Evolutionary conservation across 768 basidiomycete genomes (phyloP).

Genomic region (Auricularia sp.): DNA sequence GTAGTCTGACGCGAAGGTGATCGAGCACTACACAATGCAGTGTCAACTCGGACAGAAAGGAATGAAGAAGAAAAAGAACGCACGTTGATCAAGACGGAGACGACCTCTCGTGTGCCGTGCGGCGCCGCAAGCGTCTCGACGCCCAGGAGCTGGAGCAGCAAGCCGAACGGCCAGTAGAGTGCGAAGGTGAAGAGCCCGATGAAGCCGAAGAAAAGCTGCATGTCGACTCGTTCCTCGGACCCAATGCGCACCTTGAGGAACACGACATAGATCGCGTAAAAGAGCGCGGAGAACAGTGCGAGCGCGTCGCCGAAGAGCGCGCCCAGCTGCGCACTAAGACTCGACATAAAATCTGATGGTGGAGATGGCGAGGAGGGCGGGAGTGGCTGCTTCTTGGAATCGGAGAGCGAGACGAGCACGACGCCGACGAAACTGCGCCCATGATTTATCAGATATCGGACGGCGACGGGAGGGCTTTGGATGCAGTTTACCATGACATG

Average conservation of each 20-base stretch:
- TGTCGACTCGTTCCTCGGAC: constrained; percentile 74
- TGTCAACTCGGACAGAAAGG: not conserved
- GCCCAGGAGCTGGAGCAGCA: constrained; percentile 64
- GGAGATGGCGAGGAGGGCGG: constrained; percentile 5
- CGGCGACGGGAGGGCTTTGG: not conserved
- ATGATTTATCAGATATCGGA: too few relatives aligned
- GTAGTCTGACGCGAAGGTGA: constrained; percentile 78
- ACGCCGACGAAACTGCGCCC: constrained; percentile 66
- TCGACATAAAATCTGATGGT: not conserved
- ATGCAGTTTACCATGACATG: constrained; percentile 51
- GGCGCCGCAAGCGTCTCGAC: constrained; percentile 72
- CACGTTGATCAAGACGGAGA: constrained; percentile 48
- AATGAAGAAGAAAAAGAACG: constrained; percentile 14
- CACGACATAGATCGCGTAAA: constrained; percentile 83
- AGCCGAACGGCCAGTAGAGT: constrained; percentile 63
- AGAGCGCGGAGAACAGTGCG: constrained; percentile 76
- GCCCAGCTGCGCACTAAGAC: constrained; percentile 16
- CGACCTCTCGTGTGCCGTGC: constrained; percentile 34
- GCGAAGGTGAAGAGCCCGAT: constrained; percentile 82
- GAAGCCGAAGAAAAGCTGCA: constrained; percentile 93
- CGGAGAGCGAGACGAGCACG: constrained; percentile 79
- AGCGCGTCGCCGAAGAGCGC: constrained; percentile 68
- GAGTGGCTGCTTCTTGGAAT: constrained; percentile 31
- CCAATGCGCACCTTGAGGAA: constrained; percentile 81
- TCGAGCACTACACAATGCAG: constrained; percentile 49